Evolutionary conservation across 176 grass and related monocot species (phyloP).

Genomic region (Poa pratensis): DNA sequence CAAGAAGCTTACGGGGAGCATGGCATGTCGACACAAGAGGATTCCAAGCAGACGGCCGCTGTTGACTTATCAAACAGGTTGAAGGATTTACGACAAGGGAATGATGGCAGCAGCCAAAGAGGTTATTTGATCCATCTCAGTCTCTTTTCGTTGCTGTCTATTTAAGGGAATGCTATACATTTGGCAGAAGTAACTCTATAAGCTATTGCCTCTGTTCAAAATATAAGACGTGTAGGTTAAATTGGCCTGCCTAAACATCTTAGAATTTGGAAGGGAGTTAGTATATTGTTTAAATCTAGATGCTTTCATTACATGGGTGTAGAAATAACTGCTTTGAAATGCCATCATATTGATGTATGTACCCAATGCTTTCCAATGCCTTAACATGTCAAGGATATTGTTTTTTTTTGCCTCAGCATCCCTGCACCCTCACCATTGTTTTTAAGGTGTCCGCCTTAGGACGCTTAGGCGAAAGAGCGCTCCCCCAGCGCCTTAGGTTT

Average conservation of each 20-base stretch:
- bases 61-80: conserved; percentile 84
- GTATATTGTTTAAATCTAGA: background rate
- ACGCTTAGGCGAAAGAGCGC: too few relatives aligned
- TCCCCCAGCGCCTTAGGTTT: too few relatives aligned
- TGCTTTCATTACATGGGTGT: background rate
- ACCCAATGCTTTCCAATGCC: background rate
- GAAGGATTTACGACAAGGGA: conserved; percentile 74
- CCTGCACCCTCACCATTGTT: too few relatives aligned
- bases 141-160: background rate
- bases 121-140: conserved; percentile 44
- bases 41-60: conserved; percentile 79
- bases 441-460: too few relatives aligned
- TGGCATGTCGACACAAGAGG: conserved; percentile 54
- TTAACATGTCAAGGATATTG: background rate
- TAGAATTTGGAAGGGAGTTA: too few relatives aligned
- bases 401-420: background rate
- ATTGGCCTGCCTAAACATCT: too few relatives aligned
- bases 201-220: too few relatives aligned
- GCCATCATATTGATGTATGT: background rate
- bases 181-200: background rate
- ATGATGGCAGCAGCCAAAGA: conserved; percentile 90
- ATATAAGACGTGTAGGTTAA: too few relatives aligned
- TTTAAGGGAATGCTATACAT: background rate
- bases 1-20: conserved; percentile 71
- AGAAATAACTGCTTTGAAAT: background rate